A percentile compares a stretch with the other conserved stretches of the same genome.
Conservation (phyloP, 805 yeast genomes). For the Yamadazyma sp. region DNA sequence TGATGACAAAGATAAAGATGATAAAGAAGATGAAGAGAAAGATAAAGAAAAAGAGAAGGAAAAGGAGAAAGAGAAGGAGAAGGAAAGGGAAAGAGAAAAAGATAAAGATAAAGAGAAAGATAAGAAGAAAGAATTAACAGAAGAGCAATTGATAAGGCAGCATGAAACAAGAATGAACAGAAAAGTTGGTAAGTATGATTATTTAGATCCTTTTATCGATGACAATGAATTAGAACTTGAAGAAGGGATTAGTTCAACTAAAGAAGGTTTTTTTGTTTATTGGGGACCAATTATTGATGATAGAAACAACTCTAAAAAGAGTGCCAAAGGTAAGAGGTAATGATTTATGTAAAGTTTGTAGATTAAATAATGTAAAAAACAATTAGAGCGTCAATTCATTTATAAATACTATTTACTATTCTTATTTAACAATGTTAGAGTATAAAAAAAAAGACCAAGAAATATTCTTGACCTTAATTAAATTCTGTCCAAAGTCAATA, state of each 20-base stretch:
- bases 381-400: too few species aligned
- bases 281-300: slow-evolving; percentile 84
- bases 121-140: slow-evolving; percentile 29
- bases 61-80: slow-evolving; percentile 20
- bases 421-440: too few species aligned
- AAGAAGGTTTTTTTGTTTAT: slow-evolving; percentile 93
- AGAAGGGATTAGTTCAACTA: slow-evolving; percentile 87
- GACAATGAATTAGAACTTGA: slow-evolving; percentile 91
- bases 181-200: slow-evolving; percentile 86
- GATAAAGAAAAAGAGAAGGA: slow-evolving; percentile 10
- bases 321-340: slow-evolving; percentile 7
- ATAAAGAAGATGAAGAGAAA: slow-evolving; percentile 8
- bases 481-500: slow-evolving; percentile 36
- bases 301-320: slow-evolving; percentile 24
- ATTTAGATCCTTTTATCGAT: slow-evolving; percentile 93
- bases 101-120: slow-evolving; percentile 41
- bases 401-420: neutral
- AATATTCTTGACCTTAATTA: too few species aligned
- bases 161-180: slow-evolving; percentile 54
- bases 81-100: slow-evolving; percentile 39
- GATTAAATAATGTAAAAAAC: neutral
- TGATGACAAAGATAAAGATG: slow-evolving; percentile 24
- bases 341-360: neutral
- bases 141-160: slow-evolving; percentile 43
- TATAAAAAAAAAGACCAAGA: too few species aligned